Evolutionary conservation across 2,329 filamentous ascomycete genomes (phyloP), one percentile per base, ranked within the genome.

Genomic region (Colletotrichum scovillei): DNA sequence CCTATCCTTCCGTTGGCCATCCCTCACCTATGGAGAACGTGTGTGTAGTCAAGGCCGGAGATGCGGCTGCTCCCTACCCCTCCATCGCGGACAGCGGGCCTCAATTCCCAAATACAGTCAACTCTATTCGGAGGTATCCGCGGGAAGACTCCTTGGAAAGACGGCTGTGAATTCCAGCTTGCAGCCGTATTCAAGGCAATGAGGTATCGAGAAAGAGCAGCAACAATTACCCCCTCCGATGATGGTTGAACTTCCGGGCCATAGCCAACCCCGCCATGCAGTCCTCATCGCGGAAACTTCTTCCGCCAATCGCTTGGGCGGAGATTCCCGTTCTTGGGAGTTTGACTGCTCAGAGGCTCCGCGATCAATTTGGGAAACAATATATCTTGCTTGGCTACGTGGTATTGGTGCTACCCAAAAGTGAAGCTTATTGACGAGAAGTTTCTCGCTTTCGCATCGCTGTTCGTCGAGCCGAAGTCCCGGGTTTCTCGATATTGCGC

Each of bases 231-330:
- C 53, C 11, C n/a, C 58, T n/a, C 69, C 30, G 38, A 58, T 46
- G 4, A 38, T 16, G 16, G 67, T 16, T 12, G 46, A 5, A 24
- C 53, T 24, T 32, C 16, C 49, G 49, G 57, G n/a, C 12, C 22
- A 12, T 35, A 62, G 19, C 8, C 16, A 12, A 28, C 46, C 68
- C 55, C 63, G 63, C 68, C 32, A 30, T n/a, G 32, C 35, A 16
- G 16, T 32, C 22, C 30, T 16, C 46, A 7, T 19, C 28, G 67
- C 56, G 67, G 46, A 60, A 49, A 62, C 28, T 49, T 22, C 22
- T 70, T 73, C 70, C 67, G 70, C 46, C 70, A 69, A 24, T 69
- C 30, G 28, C 30, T 35, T 46, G 32, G 60, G 19, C 24, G 42
- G 56, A 57, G 55, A n/a, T 46, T 72, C 26, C 64, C 52, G 52